Conservation (phyloP, 2,329 filamentous ascomycete species). For the Exserohilum turcica region DNA sequence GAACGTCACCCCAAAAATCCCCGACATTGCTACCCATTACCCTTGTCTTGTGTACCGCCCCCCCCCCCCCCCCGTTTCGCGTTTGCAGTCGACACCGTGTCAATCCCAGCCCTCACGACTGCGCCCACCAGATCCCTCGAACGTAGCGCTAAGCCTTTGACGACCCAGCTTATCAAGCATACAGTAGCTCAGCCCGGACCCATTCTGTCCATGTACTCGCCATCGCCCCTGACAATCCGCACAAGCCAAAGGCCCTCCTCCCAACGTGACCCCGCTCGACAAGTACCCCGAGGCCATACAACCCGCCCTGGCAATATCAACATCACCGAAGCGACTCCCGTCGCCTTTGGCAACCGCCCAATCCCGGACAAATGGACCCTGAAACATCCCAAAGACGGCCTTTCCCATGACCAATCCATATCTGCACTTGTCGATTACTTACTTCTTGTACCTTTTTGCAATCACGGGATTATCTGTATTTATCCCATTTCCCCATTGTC, state of each 20-base stretch:
- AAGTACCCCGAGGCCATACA: constrained; percentile 1
- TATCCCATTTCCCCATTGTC: not conserved
- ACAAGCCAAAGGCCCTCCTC: constrained; percentile 2
- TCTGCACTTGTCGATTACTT: not conserved
- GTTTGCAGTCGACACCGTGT: constrained; percentile 10
- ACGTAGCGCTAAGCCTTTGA: constrained; percentile 4
- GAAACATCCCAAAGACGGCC: not conserved
- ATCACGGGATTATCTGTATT: constrained; percentile 1
- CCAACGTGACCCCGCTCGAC: not conserved
- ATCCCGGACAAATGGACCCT: not conserved
- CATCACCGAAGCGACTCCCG: constrained; percentile 1
- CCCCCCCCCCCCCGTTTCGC: constrained; percentile 1
- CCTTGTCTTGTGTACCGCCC: constrained; percentile 1
- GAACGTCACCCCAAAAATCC: constrained; percentile 3
- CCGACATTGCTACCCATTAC: constrained; percentile 9
- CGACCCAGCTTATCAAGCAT: constrained; percentile 3
- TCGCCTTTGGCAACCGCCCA: constrained; percentile 1
- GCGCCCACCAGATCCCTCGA: constrained; percentile 4
- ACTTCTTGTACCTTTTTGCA: not conserved
- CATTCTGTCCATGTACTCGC: not conserved
- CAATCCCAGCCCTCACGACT: constrained; percentile 7
- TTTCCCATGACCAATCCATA: not conserved
- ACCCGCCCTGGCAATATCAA: constrained; percentile 1
- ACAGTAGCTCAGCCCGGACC: not conserved
- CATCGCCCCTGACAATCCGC: not conserved